Conservation (phyloP, 192 early-diverging fungal genomes). For the Pilaira anomala region DNA sequence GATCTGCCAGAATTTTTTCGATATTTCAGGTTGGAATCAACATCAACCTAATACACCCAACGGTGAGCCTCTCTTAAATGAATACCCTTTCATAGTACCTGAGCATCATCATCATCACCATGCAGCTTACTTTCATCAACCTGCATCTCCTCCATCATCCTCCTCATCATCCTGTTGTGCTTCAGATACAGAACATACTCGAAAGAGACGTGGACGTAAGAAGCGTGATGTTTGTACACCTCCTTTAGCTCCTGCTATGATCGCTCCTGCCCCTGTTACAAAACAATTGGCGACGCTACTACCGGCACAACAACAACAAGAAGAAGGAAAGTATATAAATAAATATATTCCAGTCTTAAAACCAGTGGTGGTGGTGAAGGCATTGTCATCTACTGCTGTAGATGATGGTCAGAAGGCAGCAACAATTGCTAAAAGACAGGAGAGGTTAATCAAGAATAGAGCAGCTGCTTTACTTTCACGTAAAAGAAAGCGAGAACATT, state of each 20-base stretch:
- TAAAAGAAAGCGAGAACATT: constrained; percentile 87
- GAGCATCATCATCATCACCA: not conserved
- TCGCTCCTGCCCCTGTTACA: not conserved
- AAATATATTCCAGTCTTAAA: not conserved
- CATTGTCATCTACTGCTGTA: too few species aligned
- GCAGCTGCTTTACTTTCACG: constrained; percentile 83
- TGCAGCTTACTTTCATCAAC: not conserved
- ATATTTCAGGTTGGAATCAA: not conserved
- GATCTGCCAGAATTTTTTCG: not conserved
- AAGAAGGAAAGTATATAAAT: not conserved
- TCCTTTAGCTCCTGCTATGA: not conserved
- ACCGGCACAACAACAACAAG: not conserved
- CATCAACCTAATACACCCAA: not conserved
- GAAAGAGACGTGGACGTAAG: constrained; percentile 21
- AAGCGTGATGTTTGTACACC: constrained; percentile 10
- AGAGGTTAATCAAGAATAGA: constrained; percentile 92
- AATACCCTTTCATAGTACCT: not conserved
- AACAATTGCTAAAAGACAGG: constrained; percentile 71
- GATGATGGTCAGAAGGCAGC: constrained; percentile 20
- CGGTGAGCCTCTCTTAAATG: not conserved
- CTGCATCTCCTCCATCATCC: not conserved
- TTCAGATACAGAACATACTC: constrained; percentile 20
- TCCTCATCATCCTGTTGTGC: not conserved
- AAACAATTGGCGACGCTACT: not conserved
- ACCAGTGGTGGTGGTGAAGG: not conserved